Base-by-base conservation (phyloP, 2,329 filamentous ascomycete genomes). In the Aspergillus sp. region DNA sequence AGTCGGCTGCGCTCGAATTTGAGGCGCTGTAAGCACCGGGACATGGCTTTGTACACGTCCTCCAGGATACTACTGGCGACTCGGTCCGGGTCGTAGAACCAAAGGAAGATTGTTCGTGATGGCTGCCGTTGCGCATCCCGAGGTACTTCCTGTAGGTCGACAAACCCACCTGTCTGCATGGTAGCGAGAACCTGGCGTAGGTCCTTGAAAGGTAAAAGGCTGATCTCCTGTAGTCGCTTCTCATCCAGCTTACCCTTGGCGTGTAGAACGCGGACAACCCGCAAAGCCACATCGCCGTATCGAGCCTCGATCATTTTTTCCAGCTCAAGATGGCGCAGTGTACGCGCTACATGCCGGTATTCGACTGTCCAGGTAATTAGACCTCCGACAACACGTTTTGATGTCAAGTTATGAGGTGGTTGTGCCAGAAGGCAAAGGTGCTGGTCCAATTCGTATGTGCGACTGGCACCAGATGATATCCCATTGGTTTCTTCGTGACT, bases 161-260 rank as follows among this genome's bases (percentile, higher is more conserved):
- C 82, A 51, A 93, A 84, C 2, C 93, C 91, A 15, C 83, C 83
- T 65, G 89, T 84, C 57, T 95, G 88, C 78, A 98, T 87, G 52
- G 84, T 82, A 12, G 88, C 84, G 68, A 97, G 84, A 53, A 90
- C 86, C 49, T 85, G 83, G 42, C 93, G 88, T 20, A 97, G 82
- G 46, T 95, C 88, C 49, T 85, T 83, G 59, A 91, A 88, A 49
- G 86, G 85, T 74, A 96, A 85, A 51, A 98, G 80, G 46, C 86
- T 87, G 48, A 90, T 78, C 44, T 84, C 83, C 33, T 87, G 86
- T 10, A 96, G 77, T 51, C 87, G 84, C 68, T 94, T 95, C 68
- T 98, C 93, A 56, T 97, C 91, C n/a, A 97, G 76, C 63, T 93
- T 95, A 46, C 93, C 93, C 62, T 90, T 89, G 49, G 86, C 84